Conservation (phyloP, 768 basidiomycete species). For the Leccinum imitatum region DNA sequence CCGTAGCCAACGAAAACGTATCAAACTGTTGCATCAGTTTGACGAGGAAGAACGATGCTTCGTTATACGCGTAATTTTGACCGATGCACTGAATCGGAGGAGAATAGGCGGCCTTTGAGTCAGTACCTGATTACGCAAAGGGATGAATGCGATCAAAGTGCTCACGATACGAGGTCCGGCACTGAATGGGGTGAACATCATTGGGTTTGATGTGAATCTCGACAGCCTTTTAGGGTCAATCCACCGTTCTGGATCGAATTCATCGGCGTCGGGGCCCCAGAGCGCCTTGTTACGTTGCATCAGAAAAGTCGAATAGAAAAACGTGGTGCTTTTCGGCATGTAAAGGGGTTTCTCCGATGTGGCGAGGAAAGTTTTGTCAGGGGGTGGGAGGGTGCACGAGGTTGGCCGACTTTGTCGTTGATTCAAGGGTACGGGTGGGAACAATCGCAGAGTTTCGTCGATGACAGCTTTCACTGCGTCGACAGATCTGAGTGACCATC, state of each 20-base stretch:
- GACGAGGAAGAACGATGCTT: constrained; percentile 71
- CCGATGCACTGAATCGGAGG: constrained; percentile 54
- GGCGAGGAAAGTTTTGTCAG: constrained; percentile 47
- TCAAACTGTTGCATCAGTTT: constrained; percentile 66
- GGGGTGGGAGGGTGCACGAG: constrained; percentile 50
- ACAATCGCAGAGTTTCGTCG: constrained; percentile 75
- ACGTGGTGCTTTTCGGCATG: constrained; percentile 55
- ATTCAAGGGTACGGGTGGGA: constrained; percentile 78
- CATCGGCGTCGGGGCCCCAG: constrained; percentile 76
- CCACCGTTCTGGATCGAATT: constrained; percentile 83
- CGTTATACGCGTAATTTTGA: constrained; percentile 75
- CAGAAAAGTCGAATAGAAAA: constrained; percentile 61
- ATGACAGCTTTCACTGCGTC: constrained; percentile 67
- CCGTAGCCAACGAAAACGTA: constrained; percentile 55
- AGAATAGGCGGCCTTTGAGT: constrained; percentile 11
- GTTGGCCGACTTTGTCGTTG: constrained; percentile 54
- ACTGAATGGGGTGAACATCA: constrained; percentile 75
- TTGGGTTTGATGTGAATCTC: constrained; percentile 54
- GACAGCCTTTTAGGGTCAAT: constrained; percentile 54
- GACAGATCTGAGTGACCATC: constrained; percentile 4
- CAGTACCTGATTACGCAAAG: constrained; percentile 10
- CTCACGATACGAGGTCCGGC: constrained; percentile 60
- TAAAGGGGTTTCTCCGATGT: constrained; percentile 46
- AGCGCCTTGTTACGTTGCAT: constrained; percentile 64
- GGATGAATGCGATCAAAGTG: constrained; percentile 1